Evolutionary conservation across 2,329 filamentous ascomycete species (phyloP).

Genomic region (Alternaria solani): DNA sequence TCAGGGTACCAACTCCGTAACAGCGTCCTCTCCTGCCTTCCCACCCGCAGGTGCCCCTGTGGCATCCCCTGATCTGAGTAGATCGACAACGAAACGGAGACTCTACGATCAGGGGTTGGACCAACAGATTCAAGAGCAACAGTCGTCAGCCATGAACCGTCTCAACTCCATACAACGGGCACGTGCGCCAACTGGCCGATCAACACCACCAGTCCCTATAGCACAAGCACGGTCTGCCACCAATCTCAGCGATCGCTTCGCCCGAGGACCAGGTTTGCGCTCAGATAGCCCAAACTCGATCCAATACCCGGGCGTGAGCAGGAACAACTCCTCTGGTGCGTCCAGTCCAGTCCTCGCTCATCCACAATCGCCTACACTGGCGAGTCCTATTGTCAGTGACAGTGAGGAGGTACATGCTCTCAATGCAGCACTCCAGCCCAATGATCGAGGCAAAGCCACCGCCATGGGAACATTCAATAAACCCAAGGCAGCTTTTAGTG

Average conservation of each 20-base stretch:
- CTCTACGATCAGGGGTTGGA: slow-evolving; percentile 85
- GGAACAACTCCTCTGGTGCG: slow-evolving; percentile 45
- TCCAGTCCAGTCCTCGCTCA: slow-evolving; percentile 53
- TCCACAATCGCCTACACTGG: slow-evolving; percentile 62
- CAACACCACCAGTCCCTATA: slow-evolving; percentile 59
- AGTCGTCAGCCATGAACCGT: slow-evolving; percentile 76
- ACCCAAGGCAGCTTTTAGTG: slow-evolving; percentile 79
- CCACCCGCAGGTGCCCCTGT: slow-evolving; percentile 36
- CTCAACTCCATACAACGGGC: slow-evolving; percentile 80
- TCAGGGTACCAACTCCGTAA: slow-evolving; percentile 59
- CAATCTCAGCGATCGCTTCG: slow-evolving; percentile 58
- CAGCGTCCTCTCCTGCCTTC: slow-evolving; percentile 42
- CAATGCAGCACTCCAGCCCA: slow-evolving; percentile 70
- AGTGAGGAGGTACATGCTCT: slow-evolving; percentile 71
- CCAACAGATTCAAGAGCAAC: slow-evolving; percentile 81
- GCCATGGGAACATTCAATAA: slow-evolving; percentile 76
- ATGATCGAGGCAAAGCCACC: slow-evolving; percentile 83
- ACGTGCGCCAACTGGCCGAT: slow-evolving; percentile 55
- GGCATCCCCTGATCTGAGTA: slow-evolving; percentile 60
- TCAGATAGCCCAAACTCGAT: slow-evolving; percentile 58
- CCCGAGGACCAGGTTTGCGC: slow-evolving; percentile 51
- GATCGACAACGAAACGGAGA: slow-evolving; percentile 74
- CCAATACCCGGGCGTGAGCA: slow-evolving; percentile 47
- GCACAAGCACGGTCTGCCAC: slow-evolving; percentile 55
- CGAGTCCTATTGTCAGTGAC: slow-evolving; percentile 75